Evolutionary conservation across 495 filamentous ascomycete genomes (phyloP), one percentile per base, ranked within the genome.

Genomic region (Tuber microsphaerosporum): DNA sequence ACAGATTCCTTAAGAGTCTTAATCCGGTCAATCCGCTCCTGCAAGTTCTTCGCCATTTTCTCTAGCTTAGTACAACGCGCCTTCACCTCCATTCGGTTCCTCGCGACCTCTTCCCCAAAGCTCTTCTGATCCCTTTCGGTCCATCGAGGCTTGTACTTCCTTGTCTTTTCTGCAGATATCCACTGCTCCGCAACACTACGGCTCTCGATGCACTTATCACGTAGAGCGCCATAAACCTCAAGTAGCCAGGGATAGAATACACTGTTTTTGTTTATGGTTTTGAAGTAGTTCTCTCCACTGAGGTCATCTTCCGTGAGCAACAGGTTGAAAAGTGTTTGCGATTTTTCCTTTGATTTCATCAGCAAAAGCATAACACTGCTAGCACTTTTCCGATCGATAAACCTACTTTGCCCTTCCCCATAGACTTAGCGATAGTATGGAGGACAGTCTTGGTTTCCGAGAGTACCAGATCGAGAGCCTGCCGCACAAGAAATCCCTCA

Each of bases 231-330:
- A 42, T 45, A 71, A 31, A 41, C 39, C 9, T 71, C 39, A 7
- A 71, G 70, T 42, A 71, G 39, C 70, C 70, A 71, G 12, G 70
- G 70, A 42, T 71, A 71, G 43, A 42, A 71, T 6, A 45, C 43
- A 71, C 70, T 71, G 9, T 71, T 41, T 4, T 42, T 71, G 17
- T 71, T 71, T 34, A 71, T 71, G 34, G 70, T 42, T 42, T 41
- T 42, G 43, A 71, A 71, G 16, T 71, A 71, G 34, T 71, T 71
- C 43, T 71, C 70, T 2, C 70, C 70, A 42, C 70, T 71, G 17
- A 71, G 70, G 43, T 71, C 70, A 45, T 45, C 43, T 42, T 41
- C 70, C 43, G 70, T 71, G 43, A 71, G 70, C 42, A 71, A 14
- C 20, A 34, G 70, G 34, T 14, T 71, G 22, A 41, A 71, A 22